phyloP scores from a whole-genome alignment of 192 early-diverging fungal species.

The Haplosporangium gracile region DNA sequence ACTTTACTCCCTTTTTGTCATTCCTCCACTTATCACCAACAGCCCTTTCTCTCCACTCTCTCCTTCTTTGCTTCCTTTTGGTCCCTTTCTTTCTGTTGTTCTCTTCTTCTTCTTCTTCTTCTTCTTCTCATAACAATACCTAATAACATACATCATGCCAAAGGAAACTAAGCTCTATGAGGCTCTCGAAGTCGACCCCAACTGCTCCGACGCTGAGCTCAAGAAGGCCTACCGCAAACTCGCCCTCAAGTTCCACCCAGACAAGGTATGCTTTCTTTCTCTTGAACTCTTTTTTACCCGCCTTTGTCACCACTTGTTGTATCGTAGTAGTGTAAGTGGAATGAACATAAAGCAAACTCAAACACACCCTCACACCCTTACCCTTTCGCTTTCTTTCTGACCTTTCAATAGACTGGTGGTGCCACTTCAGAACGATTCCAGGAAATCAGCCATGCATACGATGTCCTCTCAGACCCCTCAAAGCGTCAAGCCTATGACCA shows the following conservation, averaged over 20 bases:
- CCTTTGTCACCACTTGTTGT: neutral
- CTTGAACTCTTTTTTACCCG: neutral
- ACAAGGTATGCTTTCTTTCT: slow-evolving; percentile 70
- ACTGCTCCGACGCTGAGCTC: slow-evolving; percentile 83
- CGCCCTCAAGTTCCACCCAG: slow-evolving; percentile 90
- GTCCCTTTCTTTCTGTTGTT: slow-evolving; percentile 6
- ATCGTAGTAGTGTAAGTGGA: no score
- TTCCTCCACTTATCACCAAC: neutral
- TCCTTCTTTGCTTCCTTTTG: neutral
- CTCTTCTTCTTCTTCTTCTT: neutral
- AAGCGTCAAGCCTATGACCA: slow-evolving; percentile 94
- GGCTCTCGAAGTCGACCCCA: slow-evolving; percentile 80
- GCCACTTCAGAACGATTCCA: slow-evolving; percentile 89
- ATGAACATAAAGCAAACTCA: neutral
- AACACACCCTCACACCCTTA: neutral
- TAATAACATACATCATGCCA: slow-evolving; percentile 52
- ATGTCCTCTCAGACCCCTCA: slow-evolving; percentile 89
- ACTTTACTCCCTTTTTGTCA: neutral
- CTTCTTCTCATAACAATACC: neutral
- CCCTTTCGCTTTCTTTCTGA: neutral
- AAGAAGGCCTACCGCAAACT: slow-evolving; percentile 98
- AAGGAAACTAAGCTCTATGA: slow-evolving; percentile 94
- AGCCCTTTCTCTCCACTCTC: neutral
- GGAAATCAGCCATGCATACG: slow-evolving; percentile 97
- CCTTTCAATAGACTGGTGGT: slow-evolving; percentile 53